Percentiles rank a stretch among this genome's conserved stretches.
These are phyloP conservation scores for Fusarium sacchari DNA, from an alignment of 2,329 filamentous ascomycete species.

Conservation along the genomic window DNA sequence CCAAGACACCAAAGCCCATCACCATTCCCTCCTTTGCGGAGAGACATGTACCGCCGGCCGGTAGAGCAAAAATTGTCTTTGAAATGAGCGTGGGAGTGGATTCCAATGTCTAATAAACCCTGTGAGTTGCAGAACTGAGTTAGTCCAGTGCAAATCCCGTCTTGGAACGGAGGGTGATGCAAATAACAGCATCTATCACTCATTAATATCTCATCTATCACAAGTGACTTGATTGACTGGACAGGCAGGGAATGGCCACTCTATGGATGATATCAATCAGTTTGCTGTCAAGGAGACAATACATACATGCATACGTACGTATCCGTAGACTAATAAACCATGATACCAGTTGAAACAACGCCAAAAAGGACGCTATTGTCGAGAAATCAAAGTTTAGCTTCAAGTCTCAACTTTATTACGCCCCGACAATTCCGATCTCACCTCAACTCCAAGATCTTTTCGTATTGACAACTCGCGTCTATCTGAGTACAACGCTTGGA, in stretches of 20 bases:
- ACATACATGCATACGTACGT: too few species aligned
- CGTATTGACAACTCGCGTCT: not conserved
- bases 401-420: constrained; percentile 6
- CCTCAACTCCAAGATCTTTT: constrained; percentile 4
- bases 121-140: constrained; percentile 11
- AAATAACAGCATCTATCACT: not conserved
- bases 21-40: constrained; percentile 11
- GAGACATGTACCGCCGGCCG: not conserved
- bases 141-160: constrained; percentile 14
- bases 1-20: constrained; percentile 21
- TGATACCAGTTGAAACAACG: not conserved
- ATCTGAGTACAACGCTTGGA: not conserved
- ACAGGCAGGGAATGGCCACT: not conserved
- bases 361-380: not conserved
- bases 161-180: constrained; percentile 15
- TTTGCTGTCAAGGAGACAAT: not conserved
- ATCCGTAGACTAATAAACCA: not conserved
- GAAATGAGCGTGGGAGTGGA: constrained; percentile 10
- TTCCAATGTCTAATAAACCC: not conserved
- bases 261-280: not conserved
- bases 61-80: constrained; percentile 8
- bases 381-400: constrained; percentile 6
- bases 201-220: not conserved
- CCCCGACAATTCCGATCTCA: constrained; percentile 14
- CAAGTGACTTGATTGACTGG: not conserved